phyloP scores from a whole-genome alignment of 2,329 filamentous ascomycete genomes.

The Mycosphaerella sp. region DNA sequence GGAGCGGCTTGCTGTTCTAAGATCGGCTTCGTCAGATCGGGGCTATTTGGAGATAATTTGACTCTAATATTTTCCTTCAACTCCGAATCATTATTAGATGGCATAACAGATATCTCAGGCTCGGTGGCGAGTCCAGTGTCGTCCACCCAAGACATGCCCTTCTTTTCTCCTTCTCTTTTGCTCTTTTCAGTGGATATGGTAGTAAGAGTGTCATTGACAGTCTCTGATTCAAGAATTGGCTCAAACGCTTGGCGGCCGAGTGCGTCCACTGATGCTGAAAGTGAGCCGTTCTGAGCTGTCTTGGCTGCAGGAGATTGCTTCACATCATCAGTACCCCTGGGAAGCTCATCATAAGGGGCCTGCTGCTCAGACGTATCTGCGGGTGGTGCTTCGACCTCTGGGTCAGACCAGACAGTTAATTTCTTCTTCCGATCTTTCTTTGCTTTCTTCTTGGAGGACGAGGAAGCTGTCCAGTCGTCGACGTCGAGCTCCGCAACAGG shows the following conservation, averaged over 20 bases:
- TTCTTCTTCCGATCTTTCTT: constrained; percentile 39
- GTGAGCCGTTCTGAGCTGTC: neutral
- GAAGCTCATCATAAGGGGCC: neutral
- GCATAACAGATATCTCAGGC: neutral
- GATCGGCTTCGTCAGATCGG: neutral
- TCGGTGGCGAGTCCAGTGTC: neutral
- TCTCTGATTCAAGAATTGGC: neutral
- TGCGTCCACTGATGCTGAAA: neutral
- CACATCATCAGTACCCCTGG: neutral
- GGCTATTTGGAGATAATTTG: no score
- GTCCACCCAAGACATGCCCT: constrained; percentile 11
- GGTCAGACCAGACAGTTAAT: constrained; percentile 8
- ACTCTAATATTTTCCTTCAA: no score
- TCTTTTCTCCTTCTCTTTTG: constrained; percentile 21
- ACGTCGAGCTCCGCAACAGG: neutral
- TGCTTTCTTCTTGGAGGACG: constrained; percentile 31
- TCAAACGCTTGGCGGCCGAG: neutral
- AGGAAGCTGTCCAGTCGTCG: neutral
- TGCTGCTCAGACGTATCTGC: neutral
- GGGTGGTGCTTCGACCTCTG: neutral
- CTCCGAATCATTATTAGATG: neutral
- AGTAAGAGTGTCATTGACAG: constrained; percentile 13
- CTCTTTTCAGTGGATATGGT: constrained; percentile 26
- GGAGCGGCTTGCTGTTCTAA: neutral
- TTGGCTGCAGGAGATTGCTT: neutral